phyloP scores from a whole-genome alignment of 1,284 basidiomycete species.

The Cryptococcus wingfieldii region DNA sequence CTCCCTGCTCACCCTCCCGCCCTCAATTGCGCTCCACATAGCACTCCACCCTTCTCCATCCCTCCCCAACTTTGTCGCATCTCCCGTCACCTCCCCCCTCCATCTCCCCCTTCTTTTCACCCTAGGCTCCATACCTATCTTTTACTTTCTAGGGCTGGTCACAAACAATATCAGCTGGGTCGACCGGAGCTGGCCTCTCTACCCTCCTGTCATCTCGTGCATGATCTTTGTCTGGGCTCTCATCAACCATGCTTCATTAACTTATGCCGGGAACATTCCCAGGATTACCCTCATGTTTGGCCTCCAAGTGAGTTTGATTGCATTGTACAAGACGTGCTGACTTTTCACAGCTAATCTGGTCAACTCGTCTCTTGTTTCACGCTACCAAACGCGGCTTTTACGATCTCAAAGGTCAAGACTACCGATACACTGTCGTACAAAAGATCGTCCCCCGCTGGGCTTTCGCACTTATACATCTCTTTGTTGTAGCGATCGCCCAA shows the following conservation, averaged over 20 bases:
- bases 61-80: conserved; percentile 17
- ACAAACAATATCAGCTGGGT: conserved; percentile 83
- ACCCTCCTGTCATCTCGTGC: conserved; percentile 71
- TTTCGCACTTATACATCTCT: conserved; percentile 75
- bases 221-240: conserved; percentile 60
- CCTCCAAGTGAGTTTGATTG: conserved; percentile 53
- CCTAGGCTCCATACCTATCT: conserved; percentile 24
- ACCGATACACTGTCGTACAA: conserved; percentile 80
- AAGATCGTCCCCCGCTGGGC: conserved; percentile 61
- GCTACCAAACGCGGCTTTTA: conserved; percentile 81
- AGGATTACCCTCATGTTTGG: conserved; percentile 66
- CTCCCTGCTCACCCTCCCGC: conserved; percentile 21
- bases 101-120: conserved; percentile 30
- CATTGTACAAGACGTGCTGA: not conserved
- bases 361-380: conserved; percentile 69
- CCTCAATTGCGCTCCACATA: conserved; percentile 19
- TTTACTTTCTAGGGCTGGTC: conserved; percentile 46
- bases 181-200: conserved; percentile 61
- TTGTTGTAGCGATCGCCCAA: conserved; percentile 59
- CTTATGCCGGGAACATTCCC: conserved; percentile 54
- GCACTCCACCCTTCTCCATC: conserved; percentile 17
- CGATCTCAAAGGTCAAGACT: conserved; percentile 65
- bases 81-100: conserved; percentile 30
- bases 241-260: conserved; percentile 57
- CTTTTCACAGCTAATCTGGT: conserved; percentile 57